Evolutionary conservation across 2,329 filamentous ascomycete genomes (phyloP), one percentile per base, ranked within the genome.

Genomic region (Raffaelea albimanens): DNA sequence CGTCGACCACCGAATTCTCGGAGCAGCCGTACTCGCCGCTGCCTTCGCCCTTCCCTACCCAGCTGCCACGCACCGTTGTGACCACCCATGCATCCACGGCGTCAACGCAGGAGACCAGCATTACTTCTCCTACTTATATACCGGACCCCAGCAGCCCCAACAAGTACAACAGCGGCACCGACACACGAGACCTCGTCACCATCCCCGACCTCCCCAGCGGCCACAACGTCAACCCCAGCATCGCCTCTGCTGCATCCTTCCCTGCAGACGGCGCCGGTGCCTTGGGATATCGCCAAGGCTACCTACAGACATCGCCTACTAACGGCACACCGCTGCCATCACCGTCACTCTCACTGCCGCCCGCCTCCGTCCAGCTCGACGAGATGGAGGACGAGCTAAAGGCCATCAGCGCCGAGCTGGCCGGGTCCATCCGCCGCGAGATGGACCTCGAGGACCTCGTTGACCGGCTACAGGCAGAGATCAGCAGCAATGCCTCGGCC

Each of bases 401-500:
- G 58, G 86, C 91, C 65, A 91, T 98, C 67, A 95, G 88, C 70
- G 78, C 83, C 51, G 93, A 98, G 73, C 73, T 98, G 63, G 93
- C 93, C 31, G 78, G 82, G 56, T 97, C 93, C 23, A 97, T 98
- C 60, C 82, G 87, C 58, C 81, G 93, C 52, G 93, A 98, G 69
- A 91, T 98, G 78, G 93, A 98, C 57, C 68, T 98, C 29, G 93
- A 98, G 65, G 93, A 98, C 63, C 74, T 97, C 42, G 83, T 97
- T 1, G 93, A 98, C 55, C 76, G 85, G 49, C 69, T 95, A 56
- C 90, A 96, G 62, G 70, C 80, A n/a, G 89, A 96, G 59, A 73
- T 75, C 53, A 75, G 72, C 63, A 74, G 80, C 65, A 59, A 73
- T 59, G 64, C 60, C 73, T 59, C 67, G 72, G 25, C 7, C 25